A percentile compares a stretch with the other conserved stretches of the same genome.
These are phyloP conservation scores for Vicia sativa DNA, from an alignment of 306 rosid species.

Conservation along the genomic window DNA sequence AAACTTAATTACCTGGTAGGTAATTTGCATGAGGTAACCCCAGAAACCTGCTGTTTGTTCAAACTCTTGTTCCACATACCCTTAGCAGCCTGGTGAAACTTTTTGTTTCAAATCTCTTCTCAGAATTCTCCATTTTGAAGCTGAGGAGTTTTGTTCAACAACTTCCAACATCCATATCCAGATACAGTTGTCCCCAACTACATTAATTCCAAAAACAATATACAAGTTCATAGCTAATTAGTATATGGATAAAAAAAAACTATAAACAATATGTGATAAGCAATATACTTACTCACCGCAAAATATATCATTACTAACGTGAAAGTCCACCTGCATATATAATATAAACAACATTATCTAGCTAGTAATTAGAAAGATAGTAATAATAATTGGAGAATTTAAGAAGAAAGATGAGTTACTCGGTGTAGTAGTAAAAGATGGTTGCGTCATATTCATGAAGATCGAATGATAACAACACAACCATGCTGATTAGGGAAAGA, in stretches of 20 bases:
- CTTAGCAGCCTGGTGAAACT: no score
- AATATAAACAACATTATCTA: background rate
- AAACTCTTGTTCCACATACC: conserved; percentile 54
- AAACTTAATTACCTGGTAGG: conserved; percentile 55
- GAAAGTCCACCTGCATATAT: conserved; percentile 78
- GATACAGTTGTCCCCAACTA: conserved; percentile 73
- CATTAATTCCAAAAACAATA: conserved; percentile 25
- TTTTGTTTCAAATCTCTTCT: conserved; percentile 47
- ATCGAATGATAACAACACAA: conserved; percentile 53
- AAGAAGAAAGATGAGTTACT: conserved; percentile 47
- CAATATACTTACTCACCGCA: conserved; percentile 47
- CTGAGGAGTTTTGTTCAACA: conserved; percentile 35
- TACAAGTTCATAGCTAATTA: background rate
- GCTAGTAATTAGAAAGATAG: background rate
- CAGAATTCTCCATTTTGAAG: conserved; percentile 40
- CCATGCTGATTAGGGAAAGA: conserved; percentile 48
- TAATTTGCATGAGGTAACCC: conserved; percentile 70
- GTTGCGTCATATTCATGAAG: conserved; percentile 40
- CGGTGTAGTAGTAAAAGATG: conserved; percentile 73
- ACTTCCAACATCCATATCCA: conserved; percentile 72
- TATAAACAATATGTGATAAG: no score
- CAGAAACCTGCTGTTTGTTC: conserved; percentile 58
- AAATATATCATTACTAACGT: conserved; percentile 69
- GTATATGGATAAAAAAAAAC: background rate
- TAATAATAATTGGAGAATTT: background rate